Base-by-base conservation (phyloP, 768 basidiomycete species). In the Mycena epipterygia region DNA sequence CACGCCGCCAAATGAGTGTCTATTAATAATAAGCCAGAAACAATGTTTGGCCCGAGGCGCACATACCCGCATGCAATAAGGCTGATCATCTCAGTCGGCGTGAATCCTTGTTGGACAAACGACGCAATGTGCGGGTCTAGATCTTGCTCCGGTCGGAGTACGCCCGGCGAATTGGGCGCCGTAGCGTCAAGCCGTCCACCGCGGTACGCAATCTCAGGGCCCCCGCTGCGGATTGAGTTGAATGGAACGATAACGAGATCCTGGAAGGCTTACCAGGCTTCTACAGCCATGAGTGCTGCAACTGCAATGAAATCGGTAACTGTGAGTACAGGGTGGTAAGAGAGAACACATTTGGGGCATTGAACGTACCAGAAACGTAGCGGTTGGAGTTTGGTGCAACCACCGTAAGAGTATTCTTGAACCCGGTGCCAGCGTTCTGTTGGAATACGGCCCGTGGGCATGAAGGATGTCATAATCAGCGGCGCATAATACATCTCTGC, bases 61-160 rank as follows among this genome's bases (percentile, higher is more conserved):
- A n/a, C n/a, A n/a, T n/a, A n/a, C n/a, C n/a, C 59, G 58, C 67
- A 68, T 16, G 67, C 67, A 32, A 68, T 37, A 16, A 68, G 59
- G 19, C 41, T 27, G 19, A 67, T 68, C 67, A 53, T 57, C 35
- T 37, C 35, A 37, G 35, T 37, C 35, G 35, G 35, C 35, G 7
- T 14, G 35, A 37, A 37, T 14, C 35, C 35, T 14, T 37, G 35
- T 7, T 37, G 35, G 14, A 14, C 14, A 37, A 37, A 37, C 35
- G 35, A 7, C 35, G 7, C 35, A 14, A 14, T 14, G 7, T 37
- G 35, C 35, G 35, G 14, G 7, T 37, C 8, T 7, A 37, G 35
- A 14, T 14, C 14, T 14, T 37, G 35, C 14, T 37, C 8, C 35
- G 35, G 35, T 14, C 14, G 8, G 8, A 14, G 35, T 37, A 37